Base-by-base conservation (phyloP, 139 green algal species). In the Chlamydomonas asymmetrica region DNA sequence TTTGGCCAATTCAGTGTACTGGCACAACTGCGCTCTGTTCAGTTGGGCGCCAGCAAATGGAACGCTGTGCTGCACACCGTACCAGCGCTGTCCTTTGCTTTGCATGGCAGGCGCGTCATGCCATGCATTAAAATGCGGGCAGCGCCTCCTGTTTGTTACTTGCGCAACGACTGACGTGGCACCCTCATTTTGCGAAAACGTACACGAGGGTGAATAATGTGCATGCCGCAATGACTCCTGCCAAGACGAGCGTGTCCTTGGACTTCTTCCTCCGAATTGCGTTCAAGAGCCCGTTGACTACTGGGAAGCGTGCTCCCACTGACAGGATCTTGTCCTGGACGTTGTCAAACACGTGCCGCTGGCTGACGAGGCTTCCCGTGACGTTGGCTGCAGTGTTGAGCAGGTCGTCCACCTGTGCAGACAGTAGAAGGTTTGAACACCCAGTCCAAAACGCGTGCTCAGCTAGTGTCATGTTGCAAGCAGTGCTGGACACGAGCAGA, bases 201-300 rank as follows among this genome's bases (percentile, higher is more conserved):
- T 98, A 98, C 0, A 98, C 78, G 3, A 98, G 56, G 22, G 91
- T 91, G 63, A 98, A 92, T 1, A 97, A 67, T 0, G 90, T 84
- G 77, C 95, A 98, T 0, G 74, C 77, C 0, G 90, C 89, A 37
- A 97, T 89, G 8, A 98, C 92, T 1, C 64, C 84, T 2, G 89
- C 78, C 45, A 98, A 68, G 29, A 98, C 94, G 29, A 98, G 82
- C 20, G 91, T 97, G 67, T 98, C 95, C 79, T 91, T 93, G 63
- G 85, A 91, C 79, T 96, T 97, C 43, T 89, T 92, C 13, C 94
- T 84, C 5, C 89, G 82, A 35, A 98, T 96, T 22, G 90, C 89
- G 43, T 91, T 93, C 20, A 98, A 74, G 37, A 97, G 74, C 0
- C 89, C 88, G 71, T 94, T 95, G 34, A 98, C 85, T 8, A 94